Conservation (phyloP, 1,139 yeast species). For the Debaryomyces coudertii region DNA sequence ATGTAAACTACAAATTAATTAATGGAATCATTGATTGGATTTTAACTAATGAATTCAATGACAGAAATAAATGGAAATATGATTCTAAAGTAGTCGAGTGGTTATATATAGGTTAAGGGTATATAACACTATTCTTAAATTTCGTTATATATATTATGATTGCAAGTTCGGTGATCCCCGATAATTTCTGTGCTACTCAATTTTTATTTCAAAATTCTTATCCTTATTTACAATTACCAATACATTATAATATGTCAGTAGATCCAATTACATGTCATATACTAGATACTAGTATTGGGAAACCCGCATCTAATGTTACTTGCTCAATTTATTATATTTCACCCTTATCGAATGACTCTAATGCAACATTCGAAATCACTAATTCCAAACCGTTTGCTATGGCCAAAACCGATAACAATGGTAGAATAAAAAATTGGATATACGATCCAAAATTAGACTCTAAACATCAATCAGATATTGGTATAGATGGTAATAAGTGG, state of each 20-base stretch:
- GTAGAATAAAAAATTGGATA: constrained; percentile 73
- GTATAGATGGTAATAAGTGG: constrained; percentile 46
- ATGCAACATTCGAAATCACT: constrained; percentile 28
- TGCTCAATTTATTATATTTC: constrained; percentile 56
- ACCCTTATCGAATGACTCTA: constrained; percentile 28
- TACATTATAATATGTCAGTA: constrained; percentile 26
- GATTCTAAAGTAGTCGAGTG: constrained; percentile 24
- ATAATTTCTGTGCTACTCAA: neutral
- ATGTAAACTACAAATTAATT: constrained; percentile 23
- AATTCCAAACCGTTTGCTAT: constrained; percentile 54
- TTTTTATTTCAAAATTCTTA: neutral
- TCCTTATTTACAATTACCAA: neutral
- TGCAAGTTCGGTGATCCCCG: constrained; percentile 5
- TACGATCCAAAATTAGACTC: constrained; percentile 41
- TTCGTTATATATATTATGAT: neutral
- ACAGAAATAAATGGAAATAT: constrained; percentile 29
- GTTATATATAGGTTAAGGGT: constrained; percentile 16
- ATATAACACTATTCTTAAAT: neutral
- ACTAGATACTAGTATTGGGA: constrained; percentile 80
- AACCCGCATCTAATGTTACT: constrained; percentile 71
- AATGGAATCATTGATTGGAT: constrained; percentile 33
- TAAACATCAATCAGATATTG: constrained; percentile 27
- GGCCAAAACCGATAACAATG: constrained; percentile 74
- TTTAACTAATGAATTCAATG: constrained; percentile 21
- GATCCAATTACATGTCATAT: constrained; percentile 85